A percentile compares a stretch with the other conserved stretches of the same genome.
These are phyloP conservation scores for Trichophyton rubrum DNA, from an alignment of 2,329 filamentous ascomycete genomes.

Conservation along the genomic window DNA sequence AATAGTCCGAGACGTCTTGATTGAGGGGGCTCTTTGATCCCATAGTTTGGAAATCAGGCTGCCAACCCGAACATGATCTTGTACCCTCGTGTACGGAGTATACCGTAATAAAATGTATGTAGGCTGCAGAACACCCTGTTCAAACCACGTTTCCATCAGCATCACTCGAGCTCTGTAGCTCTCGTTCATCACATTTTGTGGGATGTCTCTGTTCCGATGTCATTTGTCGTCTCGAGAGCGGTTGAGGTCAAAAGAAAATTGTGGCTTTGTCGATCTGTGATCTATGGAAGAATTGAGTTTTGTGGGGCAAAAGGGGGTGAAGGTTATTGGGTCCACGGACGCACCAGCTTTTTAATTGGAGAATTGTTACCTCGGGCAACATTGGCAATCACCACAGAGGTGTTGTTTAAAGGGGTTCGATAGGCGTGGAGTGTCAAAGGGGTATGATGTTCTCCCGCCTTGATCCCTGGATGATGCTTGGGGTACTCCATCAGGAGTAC, in stretches of 20 bases:
- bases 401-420: neutral
- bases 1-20: neutral
- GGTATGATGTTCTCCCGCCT: neutral
- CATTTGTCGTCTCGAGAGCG: neutral
- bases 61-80: neutral
- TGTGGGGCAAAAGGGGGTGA: neutral
- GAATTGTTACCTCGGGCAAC: neutral
- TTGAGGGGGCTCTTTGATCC: neutral
- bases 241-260: neutral
- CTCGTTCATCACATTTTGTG: neutral
- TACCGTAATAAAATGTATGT: too few species aligned
- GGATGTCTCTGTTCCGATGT: neutral
- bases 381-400: neutral
- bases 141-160: neutral
- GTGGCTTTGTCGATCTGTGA: neutral
- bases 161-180: neutral
- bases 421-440: neutral
- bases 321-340: neutral
- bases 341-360: neutral
- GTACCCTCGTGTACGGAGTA: neutral
- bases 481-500: neutral
- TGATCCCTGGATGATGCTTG: neutral
- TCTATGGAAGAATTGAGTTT: constrained; percentile 3
- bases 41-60: neutral
- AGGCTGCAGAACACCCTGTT: neutral